Evolutionary conservation across 1,284 basidiomycete genomes (phyloP), one percentile per base, ranked within the genome.

Genomic region (Vanrija sp.): DNA sequence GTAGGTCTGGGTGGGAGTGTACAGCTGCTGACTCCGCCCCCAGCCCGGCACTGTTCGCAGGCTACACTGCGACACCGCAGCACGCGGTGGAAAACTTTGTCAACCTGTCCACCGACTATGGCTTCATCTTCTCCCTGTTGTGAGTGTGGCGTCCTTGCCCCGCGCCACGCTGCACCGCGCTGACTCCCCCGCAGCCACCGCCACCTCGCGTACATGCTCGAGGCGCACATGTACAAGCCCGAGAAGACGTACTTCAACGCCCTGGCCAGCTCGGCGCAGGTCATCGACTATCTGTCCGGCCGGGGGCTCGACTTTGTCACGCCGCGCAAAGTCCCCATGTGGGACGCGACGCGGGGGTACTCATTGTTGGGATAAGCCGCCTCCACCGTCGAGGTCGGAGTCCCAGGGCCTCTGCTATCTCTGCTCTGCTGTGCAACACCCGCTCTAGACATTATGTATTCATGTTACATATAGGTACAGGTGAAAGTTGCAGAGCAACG

Each of bases 201-300:
- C 5, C 81, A 83, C 55, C 54, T 81, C 15, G 76, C 79, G 5
- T 83, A 82, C 71, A 84, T 84, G 83, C 77, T 83, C 47, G 82
- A 83, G 61, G 67, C 69, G 1, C 72, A 73, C 44, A 75, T 83
- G 49, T 56, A 68, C 12, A 67, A 78, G 38, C 63, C 75, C 1
- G 82, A 83, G 55, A 73, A 80, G 39, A 73, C 78, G 10, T 78
- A 77, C 61, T 83, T 83, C 68, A 83, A 83, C 64, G 69, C 75
- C 28, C 65, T 84, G 3, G 67, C 72, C 1, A 79, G 78, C 26
- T 71, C 77, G 29, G 79, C 78, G 1, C 77, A 74, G 9, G 75
- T 80, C 1, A 65, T 82, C 8, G 82, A 84, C 57, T 82, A 78
- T 55, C 65, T 83, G 26, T 70, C 74, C 18, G 66, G 66, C 23